Percentiles rank a stretch among this genome's conserved stretches.
Conservation (phyloP, 768 basidiomycete species). For the Rhizopogon salebrosus region DNA sequence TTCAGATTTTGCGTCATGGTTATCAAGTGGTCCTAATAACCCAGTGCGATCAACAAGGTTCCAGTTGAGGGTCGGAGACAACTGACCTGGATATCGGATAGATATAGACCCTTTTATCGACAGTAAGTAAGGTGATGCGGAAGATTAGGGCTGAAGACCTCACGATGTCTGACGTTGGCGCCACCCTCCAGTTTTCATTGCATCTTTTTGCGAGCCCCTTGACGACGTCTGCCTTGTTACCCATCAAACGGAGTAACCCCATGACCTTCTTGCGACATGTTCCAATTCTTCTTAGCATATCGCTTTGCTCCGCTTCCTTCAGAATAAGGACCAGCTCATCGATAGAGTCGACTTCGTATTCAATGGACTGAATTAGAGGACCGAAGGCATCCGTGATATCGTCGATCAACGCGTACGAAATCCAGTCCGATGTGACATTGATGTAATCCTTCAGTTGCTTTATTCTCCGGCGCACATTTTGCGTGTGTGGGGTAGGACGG, state of each 20-base stretch:
- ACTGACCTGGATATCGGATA: slow-evolving; percentile 85
- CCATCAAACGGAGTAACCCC: slow-evolving; percentile 94
- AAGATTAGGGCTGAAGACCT: slow-evolving; percentile 16
- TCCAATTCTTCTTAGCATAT: slow-evolving; percentile 96
- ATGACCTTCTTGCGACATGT: slow-evolving; percentile 99
- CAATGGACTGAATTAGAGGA: slow-evolving; percentile 95
- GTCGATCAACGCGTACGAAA: slow-evolving; percentile 98
- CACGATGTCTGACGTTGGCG: slow-evolving; percentile 96
- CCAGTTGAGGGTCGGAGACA: background rate
- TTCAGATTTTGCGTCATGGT: slow-evolving; percentile 99
- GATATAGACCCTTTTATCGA: slow-evolving; percentile 71
- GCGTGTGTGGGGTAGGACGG: slow-evolving; percentile 93
- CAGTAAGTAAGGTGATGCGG: slow-evolving; percentile 1
- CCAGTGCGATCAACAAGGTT: background rate
- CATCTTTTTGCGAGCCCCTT: slow-evolving; percentile 97
- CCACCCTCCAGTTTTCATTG: slow-evolving; percentile 98
- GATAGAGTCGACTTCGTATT: slow-evolving; percentile 98
- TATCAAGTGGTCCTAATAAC: slow-evolving; percentile 81
- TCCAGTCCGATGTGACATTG: slow-evolving; percentile 98
- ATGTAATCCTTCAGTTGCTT: slow-evolving; percentile 99
- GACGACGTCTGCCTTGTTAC: slow-evolving; percentile 99
- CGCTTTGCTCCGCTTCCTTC: slow-evolving; percentile 71
- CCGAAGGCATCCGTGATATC: slow-evolving; percentile 99
- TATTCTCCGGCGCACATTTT: slow-evolving; percentile 95
- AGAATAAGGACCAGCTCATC: slow-evolving; percentile 97